A percentile compares a stretch with the other conserved stretches of the same genome.
Conservation (phyloP, 345 rosid species). For the Schrenkiella parvula region DNA sequence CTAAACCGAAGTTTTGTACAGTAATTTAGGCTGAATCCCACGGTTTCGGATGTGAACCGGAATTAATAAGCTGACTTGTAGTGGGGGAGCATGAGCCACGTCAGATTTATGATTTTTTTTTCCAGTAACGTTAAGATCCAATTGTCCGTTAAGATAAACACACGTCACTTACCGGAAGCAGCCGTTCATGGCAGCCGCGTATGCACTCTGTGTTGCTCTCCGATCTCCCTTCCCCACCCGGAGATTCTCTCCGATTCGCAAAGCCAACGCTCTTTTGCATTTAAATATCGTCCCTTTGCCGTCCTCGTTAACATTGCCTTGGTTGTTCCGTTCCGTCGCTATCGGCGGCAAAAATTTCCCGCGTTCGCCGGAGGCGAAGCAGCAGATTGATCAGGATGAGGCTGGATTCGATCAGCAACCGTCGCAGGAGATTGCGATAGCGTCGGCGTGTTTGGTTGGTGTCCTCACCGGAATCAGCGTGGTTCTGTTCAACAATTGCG, state of each 20-base stretch:
- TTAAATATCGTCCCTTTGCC: not conserved
- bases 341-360: not conserved
- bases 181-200: constrained; percentile 36
- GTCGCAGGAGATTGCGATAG: constrained; percentile 29
- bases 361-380: constrained; percentile 2
- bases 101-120: constrained; percentile 3
- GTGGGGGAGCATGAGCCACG: constrained; percentile 17
- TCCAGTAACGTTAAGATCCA: not conserved
- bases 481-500: constrained; percentile 70
- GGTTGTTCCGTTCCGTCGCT: not conserved
- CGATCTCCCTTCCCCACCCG: constrained; percentile 13
- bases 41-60: not conserved
- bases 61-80: not conserved
- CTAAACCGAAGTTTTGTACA: not conserved
- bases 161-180: constrained; percentile 21
- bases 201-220: constrained; percentile 15
- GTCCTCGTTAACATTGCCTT: not conserved
- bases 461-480: constrained; percentile 73
- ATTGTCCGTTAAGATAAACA: constrained; percentile 25
- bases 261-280: not conserved
- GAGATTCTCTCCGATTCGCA: constrained; percentile 8
- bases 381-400: constrained; percentile 4
- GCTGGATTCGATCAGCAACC: constrained; percentile 16
- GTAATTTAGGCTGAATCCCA: not conserved
- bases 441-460: constrained; percentile 73